Evolutionary conservation across 306 rosid genomes (phyloP).

Genomic region (cucumber (Cucumis sativus)): DNA sequence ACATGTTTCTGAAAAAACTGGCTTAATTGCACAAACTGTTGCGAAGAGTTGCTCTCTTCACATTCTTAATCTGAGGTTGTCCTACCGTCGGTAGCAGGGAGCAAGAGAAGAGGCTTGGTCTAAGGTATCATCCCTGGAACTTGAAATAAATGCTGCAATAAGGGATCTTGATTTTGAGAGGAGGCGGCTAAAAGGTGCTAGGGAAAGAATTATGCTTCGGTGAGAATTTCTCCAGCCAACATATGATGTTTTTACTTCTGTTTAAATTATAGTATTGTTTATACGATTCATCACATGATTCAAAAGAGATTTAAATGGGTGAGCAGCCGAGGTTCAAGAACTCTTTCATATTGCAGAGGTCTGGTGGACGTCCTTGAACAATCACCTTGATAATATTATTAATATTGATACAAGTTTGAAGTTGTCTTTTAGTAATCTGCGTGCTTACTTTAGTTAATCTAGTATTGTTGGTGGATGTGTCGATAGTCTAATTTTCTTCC

Average conservation of each 20-base stretch:
- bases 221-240: constrained; percentile 17
- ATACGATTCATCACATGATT: neutral
- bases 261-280: neutral
- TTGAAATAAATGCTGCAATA: constrained; percentile 78
- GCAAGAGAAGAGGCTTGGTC: constrained; percentile 99
- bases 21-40: neutral
- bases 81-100: constrained; percentile 79
- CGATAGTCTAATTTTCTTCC: neutral
- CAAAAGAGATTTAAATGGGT: neutral
- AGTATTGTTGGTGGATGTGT: neutral
- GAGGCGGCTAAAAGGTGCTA: constrained; percentile 74
- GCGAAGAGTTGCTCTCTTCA: neutral
- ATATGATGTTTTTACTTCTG: neutral
- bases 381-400: neutral
- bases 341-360: neutral
- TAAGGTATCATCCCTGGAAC: constrained; percentile 82
- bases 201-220: constrained; percentile 94
- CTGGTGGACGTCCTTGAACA: neutral
- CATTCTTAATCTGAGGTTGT: constrained; percentile 31
- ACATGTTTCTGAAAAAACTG: neutral
- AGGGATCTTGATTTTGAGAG: constrained; percentile 87
- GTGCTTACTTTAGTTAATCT: neutral
- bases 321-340: neutral
- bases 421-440: neutral
- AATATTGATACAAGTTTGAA: neutral